Conservation (phyloP, 306 rosid species). For the Trifolium dubium region DNA sequence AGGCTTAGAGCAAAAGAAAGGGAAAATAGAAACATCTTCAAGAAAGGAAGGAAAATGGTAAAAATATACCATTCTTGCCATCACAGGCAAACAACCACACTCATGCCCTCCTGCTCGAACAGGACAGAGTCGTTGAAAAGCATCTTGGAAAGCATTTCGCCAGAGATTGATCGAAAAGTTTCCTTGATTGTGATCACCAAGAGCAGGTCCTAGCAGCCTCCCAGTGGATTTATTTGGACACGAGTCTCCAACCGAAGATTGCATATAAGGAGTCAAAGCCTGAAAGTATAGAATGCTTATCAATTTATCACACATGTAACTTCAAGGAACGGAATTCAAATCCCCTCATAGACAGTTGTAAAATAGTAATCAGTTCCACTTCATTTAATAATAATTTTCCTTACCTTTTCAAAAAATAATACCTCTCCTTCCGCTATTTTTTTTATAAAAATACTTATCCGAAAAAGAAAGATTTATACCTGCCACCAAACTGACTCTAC, state of each 20-base stretch:
- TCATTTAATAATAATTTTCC: too few relatives aligned
- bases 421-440: too few relatives aligned
- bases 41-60: constrained; percentile 26
- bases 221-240: constrained; percentile 54
- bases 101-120: constrained; percentile 93
- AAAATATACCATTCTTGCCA: constrained; percentile 75
- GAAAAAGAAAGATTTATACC: constrained; percentile 51
- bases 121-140: constrained; percentile 91
- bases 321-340: not conserved
- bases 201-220: constrained; percentile 72
- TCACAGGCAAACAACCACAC: constrained; percentile 94
- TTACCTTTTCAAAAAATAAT: too few relatives aligned
- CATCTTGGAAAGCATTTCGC: constrained; percentile 90
- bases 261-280: constrained; percentile 97
- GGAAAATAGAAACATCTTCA: constrained; percentile 13
- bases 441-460: too few relatives aligned
- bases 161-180: constrained; percentile 78
- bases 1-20: constrained; percentile 24
- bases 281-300: constrained; percentile 47
- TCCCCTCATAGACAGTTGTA: not conserved
- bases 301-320: not conserved
- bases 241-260: constrained; percentile 54
- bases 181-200: constrained; percentile 91
- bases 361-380: not conserved
- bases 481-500: constrained; percentile 99